Evolutionary conservation across 2,329 filamentous ascomycete genomes (phyloP), one percentile per base, ranked within the genome.

Genomic region (Claviceps lovelessii): DNA sequence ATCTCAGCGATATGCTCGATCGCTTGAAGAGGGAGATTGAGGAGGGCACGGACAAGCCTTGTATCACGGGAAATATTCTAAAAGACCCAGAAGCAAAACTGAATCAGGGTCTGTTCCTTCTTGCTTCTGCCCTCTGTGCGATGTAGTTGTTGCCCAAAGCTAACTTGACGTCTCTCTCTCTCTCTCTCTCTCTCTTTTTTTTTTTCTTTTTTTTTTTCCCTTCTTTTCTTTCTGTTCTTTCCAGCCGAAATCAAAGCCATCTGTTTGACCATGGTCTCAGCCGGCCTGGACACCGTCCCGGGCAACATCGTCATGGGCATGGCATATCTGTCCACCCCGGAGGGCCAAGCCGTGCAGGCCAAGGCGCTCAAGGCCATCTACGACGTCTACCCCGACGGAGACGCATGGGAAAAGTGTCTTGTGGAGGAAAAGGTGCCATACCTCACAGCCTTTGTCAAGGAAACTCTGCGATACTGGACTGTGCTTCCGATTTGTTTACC

Each of bases 401-500:
- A 89, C 55, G 84, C 86, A n/a, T 91, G 86, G 84, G 79, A 84
- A 60, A 79, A 76, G 59, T 89, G 85, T 57, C 74, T 88, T 0
- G 64, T 79, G 3, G 86, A 90, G 64, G 86, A 90, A 63, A 88
- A 86, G 62, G 76, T 88, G 0, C 81, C 84, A 0, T 93, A 90
- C 66, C 73, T 93, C 57, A 87, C 85, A 0, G 87, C 87, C 0
- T 69, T 93, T 6, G 85, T 87, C 57, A 90, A 90, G 63, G 88
- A 93, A 64, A 81, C 84, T 1, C 74, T 91, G 0, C 80, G 88
- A 31, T 91, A 81, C 73, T 91, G 83, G 78, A 85, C 83, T 2
- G 86, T 91, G 35, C 86, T 90, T 59, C 85, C 86, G 2, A 84
- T 93, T 61, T 88, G 83, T 61, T 75, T 93, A 0, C 88, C 88